Percentiles rank a stretch among this genome's conserved stretches.
Evolutionary conservation across 768 basidiomycete species (phyloP).

Genomic region (Suillus decipiens): DNA sequence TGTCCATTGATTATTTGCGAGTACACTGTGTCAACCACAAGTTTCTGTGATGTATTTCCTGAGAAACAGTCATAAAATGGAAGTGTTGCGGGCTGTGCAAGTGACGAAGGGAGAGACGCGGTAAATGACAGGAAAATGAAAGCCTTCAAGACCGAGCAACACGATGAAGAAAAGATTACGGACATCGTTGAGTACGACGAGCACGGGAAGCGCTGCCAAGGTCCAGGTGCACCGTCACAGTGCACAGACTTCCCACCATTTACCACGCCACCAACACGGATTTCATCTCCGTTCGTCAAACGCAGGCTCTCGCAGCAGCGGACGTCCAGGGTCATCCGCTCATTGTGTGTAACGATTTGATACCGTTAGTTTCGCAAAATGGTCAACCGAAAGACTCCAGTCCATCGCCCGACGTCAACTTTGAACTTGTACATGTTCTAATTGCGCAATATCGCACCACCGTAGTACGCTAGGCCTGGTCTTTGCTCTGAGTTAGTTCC

Average conservation of each 20-base stretch:
- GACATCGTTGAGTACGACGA: slow-evolving; percentile 28
- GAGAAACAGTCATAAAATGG: slow-evolving; percentile 72
- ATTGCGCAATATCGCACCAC: neutral
- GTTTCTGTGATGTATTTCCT: slow-evolving; percentile 53
- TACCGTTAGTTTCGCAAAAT: neutral
- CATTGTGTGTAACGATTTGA: neutral
- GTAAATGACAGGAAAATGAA: slow-evolving; percentile 15
- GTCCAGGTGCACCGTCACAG: neutral
- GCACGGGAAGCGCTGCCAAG: slow-evolving; percentile 11
- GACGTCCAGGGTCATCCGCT: neutral
- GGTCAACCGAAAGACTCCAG: neutral
- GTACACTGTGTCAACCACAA: slow-evolving; percentile 70
- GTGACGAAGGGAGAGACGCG: slow-evolving; percentile 26
- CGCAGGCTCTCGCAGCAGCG: neutral
- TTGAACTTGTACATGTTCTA: neutral
- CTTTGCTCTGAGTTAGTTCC: neutral
- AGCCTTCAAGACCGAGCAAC: slow-evolving; percentile 1
- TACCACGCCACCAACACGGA: slow-evolving; percentile 28
- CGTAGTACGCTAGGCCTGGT: neutral
- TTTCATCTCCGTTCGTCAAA: slow-evolving; percentile 5
- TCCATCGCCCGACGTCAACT: neutral
- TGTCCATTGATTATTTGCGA: slow-evolving; percentile 61
- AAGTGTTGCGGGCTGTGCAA: slow-evolving; percentile 61
- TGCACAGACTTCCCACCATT: slow-evolving; percentile 11
- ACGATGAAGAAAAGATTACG: slow-evolving; percentile 14